Conservation (phyloP, 2,329 filamentous ascomycete genomes). For the Tolypocladium ophioglossoides region DNA sequence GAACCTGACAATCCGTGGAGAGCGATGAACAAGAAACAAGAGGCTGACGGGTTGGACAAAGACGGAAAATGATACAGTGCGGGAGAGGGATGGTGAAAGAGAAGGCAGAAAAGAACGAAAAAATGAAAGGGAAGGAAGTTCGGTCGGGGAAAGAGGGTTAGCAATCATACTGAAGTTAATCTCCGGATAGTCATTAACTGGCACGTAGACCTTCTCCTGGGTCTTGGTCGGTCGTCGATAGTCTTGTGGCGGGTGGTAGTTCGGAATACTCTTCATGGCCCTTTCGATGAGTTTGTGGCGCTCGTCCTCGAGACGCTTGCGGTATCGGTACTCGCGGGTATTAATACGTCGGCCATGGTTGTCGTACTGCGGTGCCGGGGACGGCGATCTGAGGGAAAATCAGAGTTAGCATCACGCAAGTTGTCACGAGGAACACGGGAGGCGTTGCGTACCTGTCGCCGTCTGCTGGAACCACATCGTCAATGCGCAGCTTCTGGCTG, state of each 20-base stretch:
- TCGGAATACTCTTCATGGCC: slow-evolving; percentile 98
- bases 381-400: slow-evolving; percentile 63
- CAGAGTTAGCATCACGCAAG: slow-evolving; percentile 1
- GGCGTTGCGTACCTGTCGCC: slow-evolving; percentile 66
- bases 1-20: not conserved
- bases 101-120: slow-evolving; percentile 13
- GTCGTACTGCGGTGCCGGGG: slow-evolving; percentile 93
- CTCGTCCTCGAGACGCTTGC: slow-evolving; percentile 96
- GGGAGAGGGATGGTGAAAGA: slow-evolving; percentile 4
- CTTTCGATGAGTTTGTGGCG: slow-evolving; percentile 98
- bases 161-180: slow-evolving; percentile 99
- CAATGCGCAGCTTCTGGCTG: slow-evolving; percentile 96
- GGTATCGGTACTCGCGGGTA: slow-evolving; percentile 95
- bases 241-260: slow-evolving; percentile 97
- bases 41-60: not conserved
- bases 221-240: slow-evolving; percentile 99
- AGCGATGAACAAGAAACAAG: not conserved
- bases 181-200: slow-evolving; percentile 99
- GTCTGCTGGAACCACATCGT: slow-evolving; percentile 95
- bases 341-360: slow-evolving; percentile 99
- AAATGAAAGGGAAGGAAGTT: slow-evolving; percentile 35
- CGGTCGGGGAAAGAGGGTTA: slow-evolving; percentile 71
- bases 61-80: not conserved
- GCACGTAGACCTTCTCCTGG: slow-evolving; percentile 99
- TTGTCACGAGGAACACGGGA: not conserved